Evolutionary conservation across 306 rosid species (phyloP).

Genomic region (Acacia confusa): DNA sequence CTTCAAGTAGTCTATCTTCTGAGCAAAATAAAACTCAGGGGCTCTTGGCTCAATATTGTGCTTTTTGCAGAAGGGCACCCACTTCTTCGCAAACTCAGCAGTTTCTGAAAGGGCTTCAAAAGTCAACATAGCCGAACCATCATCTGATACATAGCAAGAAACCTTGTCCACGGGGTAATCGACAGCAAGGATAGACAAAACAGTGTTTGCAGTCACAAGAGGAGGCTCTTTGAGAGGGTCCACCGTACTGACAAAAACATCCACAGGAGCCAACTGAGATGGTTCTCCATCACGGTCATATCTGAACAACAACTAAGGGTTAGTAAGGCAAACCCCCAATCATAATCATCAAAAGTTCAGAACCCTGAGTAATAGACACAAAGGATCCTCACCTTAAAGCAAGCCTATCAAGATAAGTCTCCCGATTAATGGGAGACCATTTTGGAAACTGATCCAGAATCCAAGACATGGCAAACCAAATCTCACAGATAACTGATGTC

Average conservation of each 20-base stretch:
- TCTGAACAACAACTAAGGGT: conserved; percentile 48
- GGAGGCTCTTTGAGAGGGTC: conserved; percentile 99
- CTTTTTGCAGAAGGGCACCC: conserved; percentile 99
- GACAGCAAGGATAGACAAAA: conserved; percentile 94
- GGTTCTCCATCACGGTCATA: conserved; percentile 98
- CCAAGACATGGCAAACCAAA: conserved; percentile 99
- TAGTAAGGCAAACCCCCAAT: conserved; percentile 17
- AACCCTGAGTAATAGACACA: conserved; percentile 4
- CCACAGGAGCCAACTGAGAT: conserved; percentile 92
- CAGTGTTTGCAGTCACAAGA: conserved; percentile 92
- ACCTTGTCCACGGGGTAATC: conserved; percentile 99
- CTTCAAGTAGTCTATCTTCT: conserved; percentile 95
- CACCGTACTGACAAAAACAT: conserved; percentile 96
- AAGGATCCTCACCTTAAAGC: conserved; percentile 64
- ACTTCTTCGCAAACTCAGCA: conserved; percentile 96
- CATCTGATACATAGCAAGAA: conserved; percentile 98
- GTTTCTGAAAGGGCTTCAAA: conserved; percentile 98
- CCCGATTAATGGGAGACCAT: conserved; percentile 94
- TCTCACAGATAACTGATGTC: conserved; percentile 97
- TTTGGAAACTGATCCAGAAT: conserved; percentile 99
- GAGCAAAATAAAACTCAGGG: conserved; percentile 95
- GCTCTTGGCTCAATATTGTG: conserved; percentile 98
- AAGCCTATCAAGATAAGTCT: conserved; percentile 94
- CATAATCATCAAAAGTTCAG: conserved; percentile 7
- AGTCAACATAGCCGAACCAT: conserved; percentile 99